Evolutionary conservation across 148 eudicot species (phyloP).

Genomic region (Fagopyrum esculentum): DNA sequence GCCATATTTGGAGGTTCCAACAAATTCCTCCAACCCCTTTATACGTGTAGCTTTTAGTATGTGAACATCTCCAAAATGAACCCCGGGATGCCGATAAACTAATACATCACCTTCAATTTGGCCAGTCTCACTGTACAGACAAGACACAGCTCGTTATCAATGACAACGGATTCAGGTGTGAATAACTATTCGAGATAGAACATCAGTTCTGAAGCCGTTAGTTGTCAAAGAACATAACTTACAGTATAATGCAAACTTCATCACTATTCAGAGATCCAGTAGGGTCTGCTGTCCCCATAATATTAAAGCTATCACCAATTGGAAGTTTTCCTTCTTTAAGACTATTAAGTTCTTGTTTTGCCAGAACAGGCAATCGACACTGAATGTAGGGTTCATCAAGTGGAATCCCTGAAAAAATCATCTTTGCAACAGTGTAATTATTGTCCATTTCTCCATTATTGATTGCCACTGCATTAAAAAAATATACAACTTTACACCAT

Average conservation of each 20-base stretch:
- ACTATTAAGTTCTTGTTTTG: constrained; percentile 38
- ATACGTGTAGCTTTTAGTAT: constrained; percentile 8
- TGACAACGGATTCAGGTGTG: neutral
- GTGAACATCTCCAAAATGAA: constrained; percentile 13
- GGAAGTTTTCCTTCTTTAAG: constrained; percentile 66
- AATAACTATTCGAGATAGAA: neutral
- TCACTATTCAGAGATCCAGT: constrained; percentile 43
- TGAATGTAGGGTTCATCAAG: constrained; percentile 67
- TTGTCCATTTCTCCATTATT: constrained; percentile 43
- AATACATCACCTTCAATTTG: constrained; percentile 12
- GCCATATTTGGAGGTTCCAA: constrained; percentile 15
- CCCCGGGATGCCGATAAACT: constrained; percentile 9
- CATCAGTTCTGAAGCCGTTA: neutral
- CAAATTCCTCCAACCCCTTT: constrained; percentile 12
- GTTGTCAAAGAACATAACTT: constrained; percentile 18
- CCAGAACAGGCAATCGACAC: constrained; percentile 33
- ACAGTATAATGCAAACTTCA: constrained; percentile 86
- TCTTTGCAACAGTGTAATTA: constrained; percentile 31
- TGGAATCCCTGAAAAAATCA: constrained; percentile 70
- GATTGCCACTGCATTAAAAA: constrained; percentile 47
- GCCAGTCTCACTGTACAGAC: constrained; percentile 12
- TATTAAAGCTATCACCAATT: constrained; percentile 48
- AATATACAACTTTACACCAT: neutral
- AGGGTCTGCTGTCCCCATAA: constrained; percentile 95
- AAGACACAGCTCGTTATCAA: neutral